Evolutionary conservation across 495 filamentous ascomycete species (phyloP).

Genomic region (Daldinia caldariorum): DNA sequence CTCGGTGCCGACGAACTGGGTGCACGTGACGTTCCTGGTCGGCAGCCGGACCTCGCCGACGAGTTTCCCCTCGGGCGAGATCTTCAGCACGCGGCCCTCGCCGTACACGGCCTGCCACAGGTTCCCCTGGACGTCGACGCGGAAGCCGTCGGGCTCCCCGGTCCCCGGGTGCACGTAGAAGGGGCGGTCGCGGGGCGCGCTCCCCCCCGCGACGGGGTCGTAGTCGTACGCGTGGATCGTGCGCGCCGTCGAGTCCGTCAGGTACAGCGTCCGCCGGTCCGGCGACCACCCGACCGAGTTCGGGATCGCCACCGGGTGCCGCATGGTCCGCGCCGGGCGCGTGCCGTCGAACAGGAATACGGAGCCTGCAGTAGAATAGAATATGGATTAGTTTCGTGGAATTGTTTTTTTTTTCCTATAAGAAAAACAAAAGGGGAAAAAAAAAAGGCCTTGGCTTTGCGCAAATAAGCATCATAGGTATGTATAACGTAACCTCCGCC

Average conservation of each 20-base stretch:
- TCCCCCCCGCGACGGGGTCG: constrained; percentile 64
- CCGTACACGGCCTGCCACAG: constrained; percentile 84
- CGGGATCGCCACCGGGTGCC: constrained; percentile 73
- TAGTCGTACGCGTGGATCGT: constrained; percentile 82
- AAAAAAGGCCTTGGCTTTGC: too few relatives aligned
- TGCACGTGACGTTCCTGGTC: constrained; percentile 76
- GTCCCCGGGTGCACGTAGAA: constrained; percentile 70
- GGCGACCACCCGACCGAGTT: constrained; percentile 82
- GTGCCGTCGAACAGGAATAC: constrained; percentile 52
- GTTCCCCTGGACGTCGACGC: constrained; percentile 75
- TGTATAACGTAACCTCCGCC: neutral
- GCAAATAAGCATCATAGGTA: too few relatives aligned
- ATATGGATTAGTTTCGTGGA: neutral
- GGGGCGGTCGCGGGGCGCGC: constrained; percentile 72
- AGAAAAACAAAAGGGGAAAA: too few relatives aligned
- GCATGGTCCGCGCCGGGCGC: constrained; percentile 36
- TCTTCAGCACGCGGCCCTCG: constrained; percentile 71
- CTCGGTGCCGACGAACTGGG: constrained; percentile 76
- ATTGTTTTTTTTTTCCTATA: neutral
- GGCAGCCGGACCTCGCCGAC: constrained; percentile 73
- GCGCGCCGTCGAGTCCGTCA: constrained; percentile 78
- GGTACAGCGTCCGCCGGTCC: constrained; percentile 81
- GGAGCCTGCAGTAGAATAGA: too few relatives aligned
- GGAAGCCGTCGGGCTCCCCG: constrained; percentile 78
- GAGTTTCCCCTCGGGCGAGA: constrained; percentile 70